These are phyloP conservation scores for Ustilago sp. DNA, from an alignment of 1,284 basidiomycete species.

Conservation along the genomic window DNA sequence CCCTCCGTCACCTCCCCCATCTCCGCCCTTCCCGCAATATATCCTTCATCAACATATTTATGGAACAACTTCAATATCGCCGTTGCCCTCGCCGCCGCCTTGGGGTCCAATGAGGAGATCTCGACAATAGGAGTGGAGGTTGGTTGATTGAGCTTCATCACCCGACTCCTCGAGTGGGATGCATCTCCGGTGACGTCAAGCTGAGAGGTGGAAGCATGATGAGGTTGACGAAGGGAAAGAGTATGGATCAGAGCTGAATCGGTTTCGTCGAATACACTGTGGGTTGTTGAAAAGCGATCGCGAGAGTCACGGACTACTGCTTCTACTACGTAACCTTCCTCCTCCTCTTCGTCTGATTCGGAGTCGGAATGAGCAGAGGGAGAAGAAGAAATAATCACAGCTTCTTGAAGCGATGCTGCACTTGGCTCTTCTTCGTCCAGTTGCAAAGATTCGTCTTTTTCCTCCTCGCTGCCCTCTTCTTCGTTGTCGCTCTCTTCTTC, in stretches of 20 bases:
- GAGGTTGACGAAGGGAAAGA: slow-evolving; percentile 38
- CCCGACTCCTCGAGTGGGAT: slow-evolving; percentile 49
- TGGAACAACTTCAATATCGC: slow-evolving; percentile 65
- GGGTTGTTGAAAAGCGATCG: slow-evolving; percentile 23
- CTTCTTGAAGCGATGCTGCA: slow-evolving; percentile 6
- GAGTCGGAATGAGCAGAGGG: slow-evolving; percentile 5
- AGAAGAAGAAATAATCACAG: slow-evolving; percentile 27
- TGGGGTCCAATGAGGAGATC: slow-evolving; percentile 57
- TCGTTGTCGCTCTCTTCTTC: slow-evolving; percentile 9
- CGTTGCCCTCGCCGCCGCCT: slow-evolving; percentile 60
- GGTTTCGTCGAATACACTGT: slow-evolving; percentile 12
- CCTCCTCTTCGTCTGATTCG: slow-evolving; percentile 8
- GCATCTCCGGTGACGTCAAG: slow-evolving; percentile 17
- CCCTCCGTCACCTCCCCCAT: slow-evolving; percentile 27
- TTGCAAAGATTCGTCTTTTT: slow-evolving; percentile 18
- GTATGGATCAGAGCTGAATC: slow-evolving; percentile 34
- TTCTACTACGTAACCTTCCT: slow-evolving; percentile 18
- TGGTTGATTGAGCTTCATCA: slow-evolving; percentile 52
- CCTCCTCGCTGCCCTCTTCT: slow-evolving; percentile 8
- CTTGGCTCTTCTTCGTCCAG: slow-evolving; percentile 23
- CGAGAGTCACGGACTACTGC: slow-evolving; percentile 29
- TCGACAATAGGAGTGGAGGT: slow-evolving; percentile 61
- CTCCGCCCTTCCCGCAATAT: slow-evolving; percentile 28
- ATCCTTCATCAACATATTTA: slow-evolving; percentile 63
- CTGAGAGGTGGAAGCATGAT: neutral